Base-by-base conservation (phyloP, 352 stramenopile genomes). In the Globisporangium nunn region DNA sequence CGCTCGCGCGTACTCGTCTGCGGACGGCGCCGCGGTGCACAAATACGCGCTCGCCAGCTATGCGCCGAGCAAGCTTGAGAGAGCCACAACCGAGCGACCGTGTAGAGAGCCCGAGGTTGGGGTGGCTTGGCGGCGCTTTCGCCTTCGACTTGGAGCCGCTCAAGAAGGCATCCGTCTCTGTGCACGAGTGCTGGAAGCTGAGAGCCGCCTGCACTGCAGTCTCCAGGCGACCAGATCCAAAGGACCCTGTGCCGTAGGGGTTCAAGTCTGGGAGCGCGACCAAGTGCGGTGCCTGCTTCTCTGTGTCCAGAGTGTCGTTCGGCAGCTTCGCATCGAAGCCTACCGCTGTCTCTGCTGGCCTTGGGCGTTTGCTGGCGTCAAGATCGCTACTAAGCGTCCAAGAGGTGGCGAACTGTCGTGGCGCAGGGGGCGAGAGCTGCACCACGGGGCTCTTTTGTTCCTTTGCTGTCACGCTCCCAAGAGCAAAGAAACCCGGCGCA, bases 161-260 rank as follows among this genome's bases (percentile, higher is more conserved):
- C 39, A 52, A 47, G 43, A 74, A 52, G 30, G 56, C 28, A 23
- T 54, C 55, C 15, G 52, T 63, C 28, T 62, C 35, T 11, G 47
- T 31, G 46, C 40, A 55, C 28, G 56, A 50, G 40, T 39, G 41
- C 59, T 69, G 28, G 51, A 58, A 46, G 39, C 39, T 37, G 12
- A 83, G 63, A 11, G 71, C 75, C 15, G 66, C 63, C 41, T 84
- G 70, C 39, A 84, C 69, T n/a, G 71, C 72, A 39, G 81, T 61
- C 44, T 91, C 78, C 6, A 91, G 58, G 3, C 83, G 59, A 3
- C 72, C 72, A 29, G 62, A 58, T 23, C 74, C 74, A 50, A 74
- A 79, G 10, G 69, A 68, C 11, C 74, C 75, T 4, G 70, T 59
- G n/a, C 75, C 78, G 55, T 87, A 90, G 10, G 78, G 80, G 53